Percentiles rank a stretch among this genome's conserved stretches.
phyloP scores from a whole-genome alignment of 1,284 basidiomycete genomes.

The Cutaneotrichosporon cyanovorans region DNA sequence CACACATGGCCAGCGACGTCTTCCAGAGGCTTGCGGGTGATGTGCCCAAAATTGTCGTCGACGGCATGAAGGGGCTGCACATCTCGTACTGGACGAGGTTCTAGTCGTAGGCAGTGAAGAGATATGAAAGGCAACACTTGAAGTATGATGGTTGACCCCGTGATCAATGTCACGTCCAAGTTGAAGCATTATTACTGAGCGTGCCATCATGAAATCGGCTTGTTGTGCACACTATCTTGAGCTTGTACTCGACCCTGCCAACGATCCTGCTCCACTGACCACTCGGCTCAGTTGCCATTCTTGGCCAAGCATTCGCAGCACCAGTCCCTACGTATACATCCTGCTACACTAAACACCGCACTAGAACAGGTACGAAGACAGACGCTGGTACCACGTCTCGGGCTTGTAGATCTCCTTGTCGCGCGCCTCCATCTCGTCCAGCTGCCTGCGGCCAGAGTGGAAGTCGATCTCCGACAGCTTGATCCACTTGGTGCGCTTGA shows the following conservation, averaged over 20 bases:
- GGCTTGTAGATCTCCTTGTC: slow-evolving; percentile 29
- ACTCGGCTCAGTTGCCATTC: too few species aligned
- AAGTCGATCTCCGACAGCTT: slow-evolving; percentile 57
- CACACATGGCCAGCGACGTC: slow-evolving; percentile 7
- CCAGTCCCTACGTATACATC: too few species aligned
- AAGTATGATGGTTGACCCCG: too few species aligned
- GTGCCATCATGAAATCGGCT: too few species aligned
- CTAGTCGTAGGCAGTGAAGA: background rate
- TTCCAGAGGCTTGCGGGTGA: slow-evolving; percentile 7
- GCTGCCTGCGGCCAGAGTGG: slow-evolving; percentile 54
- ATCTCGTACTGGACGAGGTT: slow-evolving; percentile 5
- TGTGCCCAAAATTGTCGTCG: slow-evolving; percentile 1
- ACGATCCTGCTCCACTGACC: too few species aligned
- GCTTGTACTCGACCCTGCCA: too few species aligned
- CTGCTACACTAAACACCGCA: too few species aligned
- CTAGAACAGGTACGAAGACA: slow-evolving; percentile 29
- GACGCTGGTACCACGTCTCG: slow-evolving; percentile 20
- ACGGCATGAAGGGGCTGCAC: slow-evolving; percentile 6
- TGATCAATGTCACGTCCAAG: too few species aligned
- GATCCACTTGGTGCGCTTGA: slow-evolving; percentile 53
- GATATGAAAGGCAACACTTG: too few species aligned
- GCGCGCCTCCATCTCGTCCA: slow-evolving; percentile 54
- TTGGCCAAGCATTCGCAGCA: too few species aligned
- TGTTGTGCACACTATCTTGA: too few species aligned
- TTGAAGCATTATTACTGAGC: too few species aligned